Conservation (phyloP, 2,329 filamentous ascomycete species). For the Verruconis gallopava region DNA sequence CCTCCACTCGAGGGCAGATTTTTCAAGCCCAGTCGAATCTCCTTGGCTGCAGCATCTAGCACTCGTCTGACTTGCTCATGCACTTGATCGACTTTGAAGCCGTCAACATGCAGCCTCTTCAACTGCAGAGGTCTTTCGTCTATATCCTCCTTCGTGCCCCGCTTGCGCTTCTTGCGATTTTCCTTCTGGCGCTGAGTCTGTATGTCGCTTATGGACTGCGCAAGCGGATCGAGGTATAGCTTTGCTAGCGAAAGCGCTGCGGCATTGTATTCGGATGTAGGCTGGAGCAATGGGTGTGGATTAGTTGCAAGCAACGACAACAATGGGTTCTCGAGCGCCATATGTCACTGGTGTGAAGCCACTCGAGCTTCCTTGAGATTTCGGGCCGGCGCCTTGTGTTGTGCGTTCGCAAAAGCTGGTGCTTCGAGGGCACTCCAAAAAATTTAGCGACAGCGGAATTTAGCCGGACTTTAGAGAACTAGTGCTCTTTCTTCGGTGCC, state of each 20-base stretch:
- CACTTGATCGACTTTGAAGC: slow-evolving; percentile 77
- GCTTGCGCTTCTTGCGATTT: slow-evolving; percentile 63
- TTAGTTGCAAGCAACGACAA: slow-evolving; percentile 38
- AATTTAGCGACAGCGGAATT: no score
- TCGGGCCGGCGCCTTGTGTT: no score
- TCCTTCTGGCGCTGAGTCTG: slow-evolving; percentile 58
- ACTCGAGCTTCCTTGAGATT: no score
- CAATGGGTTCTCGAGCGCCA: slow-evolving; percentile 19
- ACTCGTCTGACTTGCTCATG: slow-evolving; percentile 90
- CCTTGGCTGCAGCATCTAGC: slow-evolving; percentile 49
- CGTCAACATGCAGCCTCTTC: slow-evolving; percentile 71
- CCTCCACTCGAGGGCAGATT: slow-evolving; percentile 13
- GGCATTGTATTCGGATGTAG: slow-evolving; percentile 50
- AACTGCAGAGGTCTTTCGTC: slow-evolving; percentile 47
- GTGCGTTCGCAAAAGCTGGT: no score
- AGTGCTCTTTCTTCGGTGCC: no score
- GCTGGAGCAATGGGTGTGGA: slow-evolving; percentile 67
- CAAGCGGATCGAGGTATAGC: slow-evolving; percentile 64
- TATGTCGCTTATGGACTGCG: slow-evolving; percentile 56
- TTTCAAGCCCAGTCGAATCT: slow-evolving; percentile 36
- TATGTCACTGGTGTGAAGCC: no score
- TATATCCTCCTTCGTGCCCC: slow-evolving; percentile 34
- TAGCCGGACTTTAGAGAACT: no score
- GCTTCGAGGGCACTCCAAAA: no score
- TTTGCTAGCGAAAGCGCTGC: slow-evolving; percentile 68